Evolutionary conservation across 1,139 yeast genomes (phyloP), one percentile per base, ranked within the genome.

Genomic region (Torulaspora pretoriensis): DNA sequence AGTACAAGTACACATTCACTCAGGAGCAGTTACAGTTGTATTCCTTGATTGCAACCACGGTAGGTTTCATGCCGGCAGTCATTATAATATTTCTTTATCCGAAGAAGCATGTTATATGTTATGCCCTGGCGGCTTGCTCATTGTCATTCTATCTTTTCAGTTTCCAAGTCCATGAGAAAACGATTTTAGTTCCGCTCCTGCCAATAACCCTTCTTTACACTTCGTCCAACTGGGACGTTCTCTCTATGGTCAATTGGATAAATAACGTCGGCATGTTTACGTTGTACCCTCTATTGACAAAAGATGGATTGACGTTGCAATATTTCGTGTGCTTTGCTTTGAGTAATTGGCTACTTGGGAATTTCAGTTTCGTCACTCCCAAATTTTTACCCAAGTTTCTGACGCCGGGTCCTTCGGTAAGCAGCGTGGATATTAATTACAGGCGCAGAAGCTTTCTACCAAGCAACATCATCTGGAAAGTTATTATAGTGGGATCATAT

Each of bases 161-260:
- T 22, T 94, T 88, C 70, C 97, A 92, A 63, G 98, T 92, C 3
- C 98, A 94, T 63, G 98, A 92, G 64, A 87, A 92, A 68, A 81
- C 89, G 0, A 90, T 94, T 4, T 69, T 94, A 47, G 75, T 94
- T 2, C 97, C 98, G 0, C 72, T 94, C 50, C 65, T 92, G 56
- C 98, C 98, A 3, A 78, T 88, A 3, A 79, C 94, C 0, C 69
- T 92, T 43, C 65, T 88, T 14, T 74, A 80, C 47, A 74, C 85
- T 17, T 67, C 75, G 33, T 77, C 80, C 36, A 80, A 80, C 49
- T 71, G 80, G 34, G 72, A 77, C 46, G 76, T 78, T 12, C 74
- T 82, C 14, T 80, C 94, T 2, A 77, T 88, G 67, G 79, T 86
- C 3, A 81, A 83, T 49, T 90, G 97, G 97, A 79, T 90, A 49